Evolutionary conservation across 2,329 filamentous ascomycete genomes (phyloP).

Genomic region (Purpureocillium lavendulum): DNA sequence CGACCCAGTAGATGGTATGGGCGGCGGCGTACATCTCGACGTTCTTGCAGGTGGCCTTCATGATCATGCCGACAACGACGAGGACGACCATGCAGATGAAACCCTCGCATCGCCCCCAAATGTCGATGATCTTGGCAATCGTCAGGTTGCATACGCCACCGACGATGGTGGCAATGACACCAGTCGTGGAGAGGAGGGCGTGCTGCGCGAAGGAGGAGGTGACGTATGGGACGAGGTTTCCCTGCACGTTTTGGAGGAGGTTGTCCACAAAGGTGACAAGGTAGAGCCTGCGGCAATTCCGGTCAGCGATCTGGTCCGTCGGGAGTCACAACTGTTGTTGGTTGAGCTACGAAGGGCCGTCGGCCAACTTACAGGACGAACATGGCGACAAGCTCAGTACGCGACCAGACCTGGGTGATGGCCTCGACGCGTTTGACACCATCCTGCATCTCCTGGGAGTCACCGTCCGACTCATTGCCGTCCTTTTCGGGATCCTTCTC

Average conservation of each 20-base stretch:
- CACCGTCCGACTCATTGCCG: slow-evolving; percentile 3
- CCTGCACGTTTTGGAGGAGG: slow-evolving; percentile 25
- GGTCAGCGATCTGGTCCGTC: not conserved
- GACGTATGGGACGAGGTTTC: slow-evolving; percentile 53
- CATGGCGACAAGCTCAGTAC: slow-evolving; percentile 23
- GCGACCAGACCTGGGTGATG: slow-evolving; percentile 28
- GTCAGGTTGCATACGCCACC: slow-evolving; percentile 28
- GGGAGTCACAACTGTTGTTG: not conserved
- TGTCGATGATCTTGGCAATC: slow-evolving; percentile 40
- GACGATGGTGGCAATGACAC: slow-evolving; percentile 46
- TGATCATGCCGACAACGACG: slow-evolving; percentile 45
- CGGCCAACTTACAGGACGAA: slow-evolving; percentile 25
- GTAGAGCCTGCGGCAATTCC: slow-evolving; percentile 21
- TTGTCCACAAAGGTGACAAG: slow-evolving; percentile 28
- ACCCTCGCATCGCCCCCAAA: slow-evolving; percentile 39
- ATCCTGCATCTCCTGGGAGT: slow-evolving; percentile 20
- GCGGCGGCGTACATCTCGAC: slow-evolving; percentile 52
- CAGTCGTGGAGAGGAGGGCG: slow-evolving; percentile 57
- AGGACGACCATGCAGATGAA: slow-evolving; percentile 33
- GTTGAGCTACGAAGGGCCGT: no score
- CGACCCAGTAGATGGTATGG: slow-evolving; percentile 57
- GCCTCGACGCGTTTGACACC: slow-evolving; percentile 29
- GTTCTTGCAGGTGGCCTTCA: slow-evolving; percentile 53
- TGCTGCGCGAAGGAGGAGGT: slow-evolving; percentile 58
- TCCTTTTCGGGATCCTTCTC: not conserved